A percentile compares a stretch with the other conserved stretches of the same genome.
phyloP scores from a whole-genome alignment of 345 rosid genomes.

The Salix purpurea region DNA sequence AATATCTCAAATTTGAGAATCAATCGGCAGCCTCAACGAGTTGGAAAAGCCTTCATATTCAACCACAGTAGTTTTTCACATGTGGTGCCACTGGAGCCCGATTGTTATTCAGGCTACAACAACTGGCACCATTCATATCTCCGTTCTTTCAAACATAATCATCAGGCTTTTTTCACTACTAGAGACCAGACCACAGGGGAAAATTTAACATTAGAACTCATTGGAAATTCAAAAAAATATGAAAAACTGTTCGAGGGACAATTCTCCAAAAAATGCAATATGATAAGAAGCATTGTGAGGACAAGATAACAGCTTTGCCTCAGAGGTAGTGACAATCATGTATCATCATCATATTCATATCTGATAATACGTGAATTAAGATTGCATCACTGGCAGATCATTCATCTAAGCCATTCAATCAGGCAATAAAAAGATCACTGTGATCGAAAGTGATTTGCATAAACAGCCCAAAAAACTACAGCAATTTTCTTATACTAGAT shows the following conservation, averaged over 20 bases:
- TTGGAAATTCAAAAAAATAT: neutral
- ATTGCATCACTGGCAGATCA: too few relatives aligned
- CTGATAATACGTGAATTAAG: too few relatives aligned
- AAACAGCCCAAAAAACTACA: neutral
- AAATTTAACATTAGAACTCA: neutral
- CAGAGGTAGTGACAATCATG: too few relatives aligned
- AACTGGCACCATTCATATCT: constrained; percentile 31
- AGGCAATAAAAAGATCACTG: neutral
- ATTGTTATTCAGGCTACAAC: constrained; percentile 15
- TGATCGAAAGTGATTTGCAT: too few relatives aligned
- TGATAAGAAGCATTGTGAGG: too few relatives aligned
- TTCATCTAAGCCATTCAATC: too few relatives aligned
- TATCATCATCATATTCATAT: too few relatives aligned
- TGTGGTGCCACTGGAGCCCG: constrained; percentile 28
- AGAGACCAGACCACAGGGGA: neutral
- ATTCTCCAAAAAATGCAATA: too few relatives aligned
- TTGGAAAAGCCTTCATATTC: constrained; percentile 28
- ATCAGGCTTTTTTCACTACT: constrained; percentile 15
- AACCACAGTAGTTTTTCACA: constrained; percentile 11
- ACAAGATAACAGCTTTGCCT: too few relatives aligned
- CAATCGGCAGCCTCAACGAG: too few relatives aligned
- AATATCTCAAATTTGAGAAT: too few relatives aligned
- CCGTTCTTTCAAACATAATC: constrained; percentile 28
- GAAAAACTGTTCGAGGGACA: too few relatives aligned
- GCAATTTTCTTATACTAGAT: neutral